Percentiles rank a stretch among this genome's conserved stretches.
These are phyloP conservation scores for Trichoderma orchidacearum DNA, from an alignment of 495 filamentous ascomycete genomes.

Conservation along the genomic window DNA sequence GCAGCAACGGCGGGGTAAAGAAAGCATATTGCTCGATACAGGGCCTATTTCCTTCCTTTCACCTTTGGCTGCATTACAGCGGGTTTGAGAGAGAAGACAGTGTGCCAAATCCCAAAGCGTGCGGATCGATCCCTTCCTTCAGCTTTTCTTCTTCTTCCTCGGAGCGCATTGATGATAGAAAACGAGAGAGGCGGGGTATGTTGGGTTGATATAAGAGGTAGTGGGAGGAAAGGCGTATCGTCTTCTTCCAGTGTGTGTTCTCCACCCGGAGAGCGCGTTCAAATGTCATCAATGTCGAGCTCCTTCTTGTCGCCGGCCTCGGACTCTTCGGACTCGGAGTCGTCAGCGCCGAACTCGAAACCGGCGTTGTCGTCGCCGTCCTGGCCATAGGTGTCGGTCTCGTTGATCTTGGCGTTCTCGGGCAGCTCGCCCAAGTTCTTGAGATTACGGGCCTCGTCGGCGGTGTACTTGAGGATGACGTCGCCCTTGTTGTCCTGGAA, in stretches of 20 bases:
- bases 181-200: background rate
- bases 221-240: background rate
- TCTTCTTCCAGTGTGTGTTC: conserved; percentile 3
- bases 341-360: conserved; percentile 70
- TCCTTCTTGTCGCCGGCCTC: conserved; percentile 44
- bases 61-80: conserved; percentile 5
- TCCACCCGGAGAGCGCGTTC: conserved; percentile 7
- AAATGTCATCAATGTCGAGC: conserved; percentile 67
- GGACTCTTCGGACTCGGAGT: conserved; percentile 61
- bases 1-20: conserved; percentile 2
- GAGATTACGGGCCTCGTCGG: conserved; percentile 88
- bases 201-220: background rate
- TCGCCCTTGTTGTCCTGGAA: conserved; percentile 99
- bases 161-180: background rate
- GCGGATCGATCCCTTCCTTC: conserved; percentile 5
- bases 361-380: conserved; percentile 65
- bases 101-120: background rate
- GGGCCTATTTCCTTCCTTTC: background rate
- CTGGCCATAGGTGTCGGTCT: conserved; percentile 81
- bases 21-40: background rate
- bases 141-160: conserved; percentile 5
- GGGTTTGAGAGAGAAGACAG: conserved; percentile 53
- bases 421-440: conserved; percentile 96
- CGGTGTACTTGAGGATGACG: conserved; percentile 96
- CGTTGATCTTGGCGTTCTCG: conserved; percentile 98